These are phyloP conservation scores for Penicillium daleae DNA, from an alignment of 495 filamentous ascomycete genomes.

Conservation along the genomic window DNA sequence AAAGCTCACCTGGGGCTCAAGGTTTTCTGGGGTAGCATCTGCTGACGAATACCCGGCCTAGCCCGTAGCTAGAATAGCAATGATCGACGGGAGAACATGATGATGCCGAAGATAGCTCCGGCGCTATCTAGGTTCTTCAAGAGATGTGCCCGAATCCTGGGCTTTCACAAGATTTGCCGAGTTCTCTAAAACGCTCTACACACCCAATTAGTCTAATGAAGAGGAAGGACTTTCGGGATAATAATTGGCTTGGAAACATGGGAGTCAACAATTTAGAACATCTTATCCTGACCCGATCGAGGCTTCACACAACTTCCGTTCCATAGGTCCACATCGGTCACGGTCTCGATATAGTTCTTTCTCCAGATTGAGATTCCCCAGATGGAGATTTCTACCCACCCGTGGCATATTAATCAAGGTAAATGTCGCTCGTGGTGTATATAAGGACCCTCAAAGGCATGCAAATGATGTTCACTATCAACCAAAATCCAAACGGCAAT, in stretches of 20 bases:
- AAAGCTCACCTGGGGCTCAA: not conserved
- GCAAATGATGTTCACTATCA: not conserved
- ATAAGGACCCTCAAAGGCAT: not conserved
- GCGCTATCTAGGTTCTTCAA: not conserved
- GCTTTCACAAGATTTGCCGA: not conserved
- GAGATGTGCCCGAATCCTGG: not conserved
- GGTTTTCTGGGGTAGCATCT: not conserved
- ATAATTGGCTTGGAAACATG: too few relatives aligned
- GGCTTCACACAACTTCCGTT: not conserved
- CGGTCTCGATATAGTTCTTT: not conserved
- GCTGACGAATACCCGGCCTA: not conserved
- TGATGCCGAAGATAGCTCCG: not conserved
- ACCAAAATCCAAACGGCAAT: not conserved
- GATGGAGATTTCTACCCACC: not conserved
- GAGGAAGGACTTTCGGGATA: too few relatives aligned
- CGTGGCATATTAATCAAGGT: not conserved
- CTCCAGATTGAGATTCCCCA: not conserved
- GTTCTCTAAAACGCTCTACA: not conserved
- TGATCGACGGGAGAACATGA: not conserved
- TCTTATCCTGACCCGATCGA: not conserved
- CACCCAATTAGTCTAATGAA: not conserved
- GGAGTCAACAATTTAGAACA: not conserved
- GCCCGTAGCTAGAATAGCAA: not conserved
- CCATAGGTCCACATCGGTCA: not conserved
- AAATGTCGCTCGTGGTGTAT: not conserved